A percentile compares a stretch with the other conserved stretches of the same genome.
Conservation (phyloP, 805 yeast genomes). For the Phaffomyces opuntiae region DNA sequence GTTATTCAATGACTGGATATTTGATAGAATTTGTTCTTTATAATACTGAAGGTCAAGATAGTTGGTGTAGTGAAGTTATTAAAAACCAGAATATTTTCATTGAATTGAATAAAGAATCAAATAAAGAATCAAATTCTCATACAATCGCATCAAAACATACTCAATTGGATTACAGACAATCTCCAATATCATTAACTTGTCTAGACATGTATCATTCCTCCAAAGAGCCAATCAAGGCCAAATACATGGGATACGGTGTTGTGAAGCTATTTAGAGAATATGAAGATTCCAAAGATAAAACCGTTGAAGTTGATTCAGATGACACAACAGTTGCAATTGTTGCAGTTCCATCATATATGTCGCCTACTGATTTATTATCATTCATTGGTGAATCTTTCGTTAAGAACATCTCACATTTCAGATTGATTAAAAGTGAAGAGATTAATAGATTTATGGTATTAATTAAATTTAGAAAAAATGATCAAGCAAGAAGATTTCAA, state of each 20-base stretch:
- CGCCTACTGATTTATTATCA: constrained; percentile 77
- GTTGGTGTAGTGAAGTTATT: constrained; percentile 1
- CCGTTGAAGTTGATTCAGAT: constrained; percentile 36
- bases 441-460: constrained; percentile 64
- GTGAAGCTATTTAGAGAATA: constrained; percentile 57
- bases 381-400: constrained; percentile 62
- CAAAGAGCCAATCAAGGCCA: constrained; percentile 33
- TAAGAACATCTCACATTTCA: constrained; percentile 56
- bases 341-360: constrained; percentile 84
- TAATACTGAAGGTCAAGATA: not conserved
- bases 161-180: constrained; percentile 19
- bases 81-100: constrained; percentile 1
- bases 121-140: not conserved
- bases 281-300: constrained; percentile 23
- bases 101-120: not conserved
- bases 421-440: constrained; percentile 62
- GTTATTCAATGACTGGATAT: not conserved
- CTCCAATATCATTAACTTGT: constrained; percentile 27
- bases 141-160: too few species aligned
- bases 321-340: constrained; percentile 68
- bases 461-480: constrained; percentile 57
- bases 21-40: constrained; percentile 13
- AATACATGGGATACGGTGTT: constrained; percentile 66
- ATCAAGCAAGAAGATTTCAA: constrained; percentile 57
- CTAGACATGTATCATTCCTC: constrained; percentile 2